Evolutionary conservation across 2,329 filamentous ascomycete genomes (phyloP), one percentile per base, ranked within the genome.

Genomic region (Venturia oleaginea): DNA sequence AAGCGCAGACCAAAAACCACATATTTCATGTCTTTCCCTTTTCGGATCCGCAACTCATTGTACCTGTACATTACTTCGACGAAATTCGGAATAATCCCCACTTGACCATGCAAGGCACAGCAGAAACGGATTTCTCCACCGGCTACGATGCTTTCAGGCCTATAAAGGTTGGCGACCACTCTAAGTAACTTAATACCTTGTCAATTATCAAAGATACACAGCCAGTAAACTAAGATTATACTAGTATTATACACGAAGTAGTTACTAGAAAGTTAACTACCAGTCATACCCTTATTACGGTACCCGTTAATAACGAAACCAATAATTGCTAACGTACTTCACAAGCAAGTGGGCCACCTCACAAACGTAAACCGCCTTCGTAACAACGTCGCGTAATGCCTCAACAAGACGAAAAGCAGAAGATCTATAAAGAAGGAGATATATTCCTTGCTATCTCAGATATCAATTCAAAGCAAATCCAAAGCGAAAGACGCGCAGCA

Each of bases 21-120:
- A 34, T 40, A 3, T 59, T 59, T n/a, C 55, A 59, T n/a, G 37
- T 59, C n/a, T 3, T 40, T 22, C 5, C 30, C 4, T 3, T 6
- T 11, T 37, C 27, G 5, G 55, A 27, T 6, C 55, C 55, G 17
- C 8, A 34, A n/a, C 27, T 59, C 37, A 24, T 59, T 34, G 27
- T 59, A 6, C 55, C 55, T 13, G 37, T 59, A 4, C 32, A n/a
- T 10, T 40, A 34, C 19, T 34, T 59, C 7, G 27, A 59, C 17
- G 32, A 59, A 34, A 59, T 59, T 30, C 55, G 55, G 10, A 59
- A 59, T 15, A 34, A 59, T 34, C 55, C 55, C 3, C 32, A 59
- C 8, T 4, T 59, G 30, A 27, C 34, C n/a, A 5, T 59, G 27
- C 15, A 34, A 11, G 55, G 55, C 37, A 24, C 17, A 17, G 1